phyloP scores from a whole-genome alignment of 2,329 filamentous ascomycete species.

The Pleomassaria siparia region DNA sequence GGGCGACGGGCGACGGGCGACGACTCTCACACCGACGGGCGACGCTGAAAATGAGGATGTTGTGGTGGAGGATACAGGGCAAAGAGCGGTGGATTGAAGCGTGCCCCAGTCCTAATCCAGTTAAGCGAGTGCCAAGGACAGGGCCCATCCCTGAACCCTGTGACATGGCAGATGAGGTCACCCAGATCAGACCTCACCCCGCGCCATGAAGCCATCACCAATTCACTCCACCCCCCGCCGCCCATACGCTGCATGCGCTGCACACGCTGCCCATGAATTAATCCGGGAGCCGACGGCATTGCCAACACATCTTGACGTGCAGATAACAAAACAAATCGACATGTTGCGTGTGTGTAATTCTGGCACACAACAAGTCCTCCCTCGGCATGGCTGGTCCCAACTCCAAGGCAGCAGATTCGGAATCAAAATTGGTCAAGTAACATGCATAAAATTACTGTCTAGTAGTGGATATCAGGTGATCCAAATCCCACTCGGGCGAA shows the following conservation, averaged over 20 bases:
- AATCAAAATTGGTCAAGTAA: slow-evolving; percentile 3
- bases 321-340: not conserved
- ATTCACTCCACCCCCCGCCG: no score
- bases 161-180: not conserved
- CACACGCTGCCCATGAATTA: slow-evolving; percentile 3
- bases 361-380: not conserved
- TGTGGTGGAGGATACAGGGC: slow-evolving; percentile 4
- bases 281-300: slow-evolving; percentile 5
- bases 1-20: no score
- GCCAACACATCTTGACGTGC: not conserved
- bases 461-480: slow-evolving; percentile 12
- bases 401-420: slow-evolving; percentile 19
- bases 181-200: slow-evolving; percentile 1
- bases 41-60: slow-evolving; percentile 8
- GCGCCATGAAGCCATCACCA: not conserved
- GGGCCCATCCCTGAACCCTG: slow-evolving; percentile 1
- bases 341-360: slow-evolving; percentile 1
- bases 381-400: slow-evolving; percentile 1
- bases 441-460: slow-evolving; percentile 5
- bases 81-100: slow-evolving; percentile 31
- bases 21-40: slow-evolving; percentile 33
- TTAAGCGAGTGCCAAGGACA: not conserved
- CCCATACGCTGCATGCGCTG: slow-evolving; percentile 1
- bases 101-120: not conserved
- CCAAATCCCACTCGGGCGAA: slow-evolving; percentile 4